phyloP scores from a whole-genome alignment of 176 grass and related monocot species.

The Oryza brachyantha region DNA sequence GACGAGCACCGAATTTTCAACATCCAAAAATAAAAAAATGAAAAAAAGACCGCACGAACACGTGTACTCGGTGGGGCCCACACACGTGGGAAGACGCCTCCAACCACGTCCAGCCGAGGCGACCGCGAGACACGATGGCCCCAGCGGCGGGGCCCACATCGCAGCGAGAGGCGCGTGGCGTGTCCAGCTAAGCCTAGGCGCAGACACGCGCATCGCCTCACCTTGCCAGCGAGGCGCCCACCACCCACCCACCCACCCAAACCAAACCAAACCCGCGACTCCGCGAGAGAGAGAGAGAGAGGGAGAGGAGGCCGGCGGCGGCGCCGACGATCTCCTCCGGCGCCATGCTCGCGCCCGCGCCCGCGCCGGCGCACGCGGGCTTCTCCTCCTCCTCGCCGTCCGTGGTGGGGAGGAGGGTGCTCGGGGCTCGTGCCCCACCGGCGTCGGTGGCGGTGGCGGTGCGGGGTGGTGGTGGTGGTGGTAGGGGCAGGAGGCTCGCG shows the following conservation, averaged over 20 bases:
- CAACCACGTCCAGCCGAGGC: slow-evolving; percentile 5
- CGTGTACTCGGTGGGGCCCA: slow-evolving; percentile 7
- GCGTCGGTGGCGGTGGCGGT: background rate
- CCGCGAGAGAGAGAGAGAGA: background rate
- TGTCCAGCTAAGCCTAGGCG: slow-evolving; percentile 33
- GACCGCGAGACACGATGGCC: too few species aligned
- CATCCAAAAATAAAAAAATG: too few species aligned
- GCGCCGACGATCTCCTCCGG: slow-evolving; percentile 24
- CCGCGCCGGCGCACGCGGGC: background rate
- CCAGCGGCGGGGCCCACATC: background rate
- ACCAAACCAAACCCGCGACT: background rate
- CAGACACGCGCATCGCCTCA: background rate
- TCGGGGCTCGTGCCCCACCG: background rate
- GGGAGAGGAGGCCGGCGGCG: background rate
- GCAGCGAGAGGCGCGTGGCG: background rate
- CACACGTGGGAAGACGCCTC: background rate
- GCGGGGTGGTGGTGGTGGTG: background rate
- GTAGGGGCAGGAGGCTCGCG: slow-evolving; percentile 12
- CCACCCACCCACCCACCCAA: background rate
- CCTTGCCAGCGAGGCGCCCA: background rate
- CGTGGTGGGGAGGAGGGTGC: background rate
- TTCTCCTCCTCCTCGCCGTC: background rate
- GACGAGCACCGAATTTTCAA: too few species aligned
- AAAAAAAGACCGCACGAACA: too few species aligned
- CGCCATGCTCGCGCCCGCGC: background rate